A percentile compares a stretch with the other conserved stretches of the same genome.
Conservation (phyloP, 768 basidiomycete species). For the Krasilnikovozyma curviuscula region DNA sequence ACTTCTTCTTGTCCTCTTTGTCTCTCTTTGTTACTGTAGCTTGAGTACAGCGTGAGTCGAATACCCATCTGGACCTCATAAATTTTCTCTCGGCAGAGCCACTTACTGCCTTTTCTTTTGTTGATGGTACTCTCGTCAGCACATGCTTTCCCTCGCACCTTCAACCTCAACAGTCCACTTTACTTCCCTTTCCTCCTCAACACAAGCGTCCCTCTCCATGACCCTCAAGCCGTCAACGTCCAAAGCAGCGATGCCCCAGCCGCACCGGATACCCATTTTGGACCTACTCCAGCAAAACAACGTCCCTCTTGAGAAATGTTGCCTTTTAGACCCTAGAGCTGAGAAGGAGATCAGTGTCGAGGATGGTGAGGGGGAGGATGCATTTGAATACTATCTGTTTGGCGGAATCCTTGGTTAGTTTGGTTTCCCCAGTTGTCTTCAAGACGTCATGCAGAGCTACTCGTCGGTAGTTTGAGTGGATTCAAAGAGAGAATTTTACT, state of each 20-base stretch:
- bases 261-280: constrained; percentile 37
- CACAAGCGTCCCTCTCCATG: constrained; percentile 36
- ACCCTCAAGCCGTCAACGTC: constrained; percentile 21
- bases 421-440: constrained; percentile 60
- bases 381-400: constrained; percentile 77
- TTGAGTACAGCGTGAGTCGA: constrained; percentile 59
- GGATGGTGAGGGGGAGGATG: constrained; percentile 41
- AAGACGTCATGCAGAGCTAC: constrained; percentile 38
- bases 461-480: constrained; percentile 29
- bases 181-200: constrained; percentile 63
- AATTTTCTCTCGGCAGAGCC: neutral
- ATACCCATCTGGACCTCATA: neutral
- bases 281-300: constrained; percentile 35
- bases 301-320: constrained; percentile 43
- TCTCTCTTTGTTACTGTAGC: constrained; percentile 22
- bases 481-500: neutral
- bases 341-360: constrained; percentile 45
- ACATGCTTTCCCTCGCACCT: constrained; percentile 67
- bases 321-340: constrained; percentile 86
- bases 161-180: constrained; percentile 48
- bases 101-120: constrained; percentile 5
- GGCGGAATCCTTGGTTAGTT: constrained; percentile 42
- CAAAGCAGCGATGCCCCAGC: constrained; percentile 23
- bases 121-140: constrained; percentile 30
- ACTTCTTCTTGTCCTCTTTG: neutral